These are phyloP conservation scores for Ballota nigra DNA, from an alignment of 257 asterid genomes.

Conservation along the genomic window DNA sequence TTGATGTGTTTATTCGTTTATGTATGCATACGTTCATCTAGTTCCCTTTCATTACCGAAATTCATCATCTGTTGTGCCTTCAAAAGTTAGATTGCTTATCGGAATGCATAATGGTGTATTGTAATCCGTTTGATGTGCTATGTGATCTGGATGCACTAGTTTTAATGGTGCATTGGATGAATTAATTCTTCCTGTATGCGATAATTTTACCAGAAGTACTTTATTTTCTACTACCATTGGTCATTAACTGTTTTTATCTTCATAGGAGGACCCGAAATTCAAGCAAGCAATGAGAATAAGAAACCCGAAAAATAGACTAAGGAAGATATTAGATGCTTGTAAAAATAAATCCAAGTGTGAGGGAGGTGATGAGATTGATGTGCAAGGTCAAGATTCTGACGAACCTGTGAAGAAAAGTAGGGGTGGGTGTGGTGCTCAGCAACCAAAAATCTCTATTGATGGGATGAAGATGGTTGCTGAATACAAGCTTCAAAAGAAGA, in stretches of 20 bases:
- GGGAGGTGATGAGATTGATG: constrained; percentile 92
- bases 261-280: constrained; percentile 77
- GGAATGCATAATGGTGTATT: not conserved
- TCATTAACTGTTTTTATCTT: not conserved
- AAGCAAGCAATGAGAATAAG: constrained; percentile 81
- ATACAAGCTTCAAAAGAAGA: constrained; percentile 73
- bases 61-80: not conserved
- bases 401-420: constrained; percentile 71
- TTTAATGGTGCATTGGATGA: not conserved
- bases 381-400: constrained; percentile 68
- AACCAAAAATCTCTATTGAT: constrained; percentile 89
- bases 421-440: constrained; percentile 99
- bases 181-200: not conserved
- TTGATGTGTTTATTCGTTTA: not conserved
- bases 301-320: constrained; percentile 81
- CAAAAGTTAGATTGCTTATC: not conserved
- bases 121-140: constrained; percentile 2
- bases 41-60: not conserved
- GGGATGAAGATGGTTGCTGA: constrained; percentile 99
- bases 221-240: not conserved
- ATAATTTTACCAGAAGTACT: not conserved
- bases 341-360: constrained; percentile 84
- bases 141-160: constrained; percentile 13
- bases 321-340: constrained; percentile 81
- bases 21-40: not conserved